These are phyloP conservation scores for Neocucurbitaria cava DNA, from an alignment of 2,329 filamentous ascomycete genomes.

Conservation along the genomic window DNA sequence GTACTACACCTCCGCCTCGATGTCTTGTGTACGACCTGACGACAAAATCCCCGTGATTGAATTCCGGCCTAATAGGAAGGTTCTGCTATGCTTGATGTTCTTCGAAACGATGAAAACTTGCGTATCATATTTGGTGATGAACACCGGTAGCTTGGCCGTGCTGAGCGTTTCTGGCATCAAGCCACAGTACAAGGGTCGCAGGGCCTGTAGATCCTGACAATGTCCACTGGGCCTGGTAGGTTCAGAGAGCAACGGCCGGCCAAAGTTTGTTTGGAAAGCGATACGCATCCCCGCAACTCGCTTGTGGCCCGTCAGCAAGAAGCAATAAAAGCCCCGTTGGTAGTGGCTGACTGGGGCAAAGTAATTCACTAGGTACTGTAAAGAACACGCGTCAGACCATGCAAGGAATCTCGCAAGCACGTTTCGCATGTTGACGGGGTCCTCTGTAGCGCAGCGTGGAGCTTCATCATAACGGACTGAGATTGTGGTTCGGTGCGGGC, in stretches of 20 bases:
- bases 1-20: conserved; percentile 26
- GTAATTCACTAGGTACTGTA: conserved; percentile 1
- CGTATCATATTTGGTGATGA: conserved; percentile 6
- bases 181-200: conserved; percentile 39
- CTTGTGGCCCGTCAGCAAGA: conserved; percentile 37
- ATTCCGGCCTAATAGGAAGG: conserved; percentile 4
- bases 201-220: conserved; percentile 38
- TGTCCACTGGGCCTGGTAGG: conserved; percentile 28
- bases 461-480: conserved; percentile 1
- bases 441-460: not conserved
- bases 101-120: not conserved
- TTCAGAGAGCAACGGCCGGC: conserved; percentile 33
- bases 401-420: not conserved
- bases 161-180: conserved; percentile 40
- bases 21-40: conserved; percentile 27
- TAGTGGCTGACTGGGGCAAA: conserved; percentile 9
- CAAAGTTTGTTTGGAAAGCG: conserved; percentile 40
- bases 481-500: conserved; percentile 36
- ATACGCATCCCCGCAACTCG: conserved; percentile 37
- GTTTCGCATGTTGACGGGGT: not conserved
- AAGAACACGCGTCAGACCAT: conserved; percentile 7
- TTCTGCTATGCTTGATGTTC: not conserved
- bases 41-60: conserved; percentile 10
- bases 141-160: conserved; percentile 20
- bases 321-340: conserved; percentile 15